Evolutionary conservation across 1,284 basidiomycete species (phyloP), one percentile per base, ranked within the genome.

Genomic region (Peniophora sp.): DNA sequence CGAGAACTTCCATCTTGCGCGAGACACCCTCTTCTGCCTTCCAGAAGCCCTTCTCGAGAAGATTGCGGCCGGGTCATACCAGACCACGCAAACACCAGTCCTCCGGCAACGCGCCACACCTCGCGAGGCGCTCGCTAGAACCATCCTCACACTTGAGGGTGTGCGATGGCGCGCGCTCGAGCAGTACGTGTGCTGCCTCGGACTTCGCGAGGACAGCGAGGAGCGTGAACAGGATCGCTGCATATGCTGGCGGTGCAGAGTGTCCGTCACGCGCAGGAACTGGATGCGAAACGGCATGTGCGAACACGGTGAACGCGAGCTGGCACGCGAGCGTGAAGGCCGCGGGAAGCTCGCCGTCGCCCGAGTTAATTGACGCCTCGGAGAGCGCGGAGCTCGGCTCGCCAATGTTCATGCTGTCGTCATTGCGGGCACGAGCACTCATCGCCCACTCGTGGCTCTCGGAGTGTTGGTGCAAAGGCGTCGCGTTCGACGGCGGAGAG

Each of bases 41-140:
- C 95, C 94, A 98, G 67, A 88, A 98, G 0, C 94, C 93, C 43
- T 89, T 80, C 63, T 94, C 92, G 64, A 88, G 97, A 1, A 97
- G 84, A 51, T 84, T 81, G 54, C 91, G 77, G 5, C 90, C 87
- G 1, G 91, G 85, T 96, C 96, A 99, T 56, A 92, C 90, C 82
- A 95, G 89, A 3, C 97, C 97, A 24, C 95, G 79, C 54, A 98
- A 68, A 59, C 90, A 91, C 92, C 94, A 97, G 64, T 99, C 97
- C 65, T 99, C 97, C 0, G 90, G 81, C 2, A 99, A 71, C 12
- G 78, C 71, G 50, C 77, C 83, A 6, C 78, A 75, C 51, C 72
- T 79, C 0, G 83, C 81, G 39, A 88, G 69, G 73, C 48, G 1
- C 51, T 51, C 23, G 11, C 48, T 32, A 43, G 51, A 6, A 32